Evolutionary conservation across 1,284 basidiomycete genomes (phyloP).

Genomic region (Tranzscheliella williamsii): DNA sequence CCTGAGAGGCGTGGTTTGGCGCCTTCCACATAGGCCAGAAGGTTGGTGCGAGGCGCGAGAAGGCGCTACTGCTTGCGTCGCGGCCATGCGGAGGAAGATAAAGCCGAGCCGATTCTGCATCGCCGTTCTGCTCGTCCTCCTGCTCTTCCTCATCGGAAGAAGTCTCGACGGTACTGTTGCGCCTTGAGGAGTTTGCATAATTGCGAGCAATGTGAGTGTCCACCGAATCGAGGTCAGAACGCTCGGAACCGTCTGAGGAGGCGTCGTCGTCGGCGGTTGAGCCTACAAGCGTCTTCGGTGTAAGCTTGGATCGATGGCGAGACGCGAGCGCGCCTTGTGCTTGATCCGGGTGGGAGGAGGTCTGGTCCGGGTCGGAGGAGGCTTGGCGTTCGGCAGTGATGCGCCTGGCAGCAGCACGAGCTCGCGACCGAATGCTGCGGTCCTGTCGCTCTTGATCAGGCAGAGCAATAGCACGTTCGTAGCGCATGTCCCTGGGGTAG

Average conservation of each 20-base stretch:
- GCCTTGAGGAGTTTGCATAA: constrained; percentile 27
- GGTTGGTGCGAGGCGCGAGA: constrained; percentile 43
- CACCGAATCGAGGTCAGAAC: constrained; percentile 55
- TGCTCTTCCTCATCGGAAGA: constrained; percentile 13
- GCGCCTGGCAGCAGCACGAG: constrained; percentile 19
- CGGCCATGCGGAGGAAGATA: background rate
- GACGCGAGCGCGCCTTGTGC: background rate
- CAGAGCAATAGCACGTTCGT: constrained; percentile 60
- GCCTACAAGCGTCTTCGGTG: constrained; percentile 5
- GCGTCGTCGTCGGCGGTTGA: constrained; percentile 19
- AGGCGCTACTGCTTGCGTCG: constrained; percentile 50
- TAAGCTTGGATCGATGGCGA: background rate
- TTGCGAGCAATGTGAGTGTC: constrained; percentile 56
- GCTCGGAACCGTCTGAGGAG: constrained; percentile 45
- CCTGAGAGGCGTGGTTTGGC: constrained; percentile 15
- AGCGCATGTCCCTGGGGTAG: constrained; percentile 82
- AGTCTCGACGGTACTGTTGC: constrained; percentile 5
- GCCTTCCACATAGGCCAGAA: constrained; percentile 60
- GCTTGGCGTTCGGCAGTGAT: constrained; percentile 13
- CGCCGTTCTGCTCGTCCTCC: constrained; percentile 3
- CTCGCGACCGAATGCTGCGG: constrained; percentile 13
- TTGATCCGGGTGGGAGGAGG: no score
- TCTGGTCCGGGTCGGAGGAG: constrained; percentile 1
- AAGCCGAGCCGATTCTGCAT: constrained; percentile 12
- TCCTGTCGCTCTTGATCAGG: constrained; percentile 16